Conservation (phyloP, 164 flowering plant genomes). For the Berberis thunbergii region DNA sequence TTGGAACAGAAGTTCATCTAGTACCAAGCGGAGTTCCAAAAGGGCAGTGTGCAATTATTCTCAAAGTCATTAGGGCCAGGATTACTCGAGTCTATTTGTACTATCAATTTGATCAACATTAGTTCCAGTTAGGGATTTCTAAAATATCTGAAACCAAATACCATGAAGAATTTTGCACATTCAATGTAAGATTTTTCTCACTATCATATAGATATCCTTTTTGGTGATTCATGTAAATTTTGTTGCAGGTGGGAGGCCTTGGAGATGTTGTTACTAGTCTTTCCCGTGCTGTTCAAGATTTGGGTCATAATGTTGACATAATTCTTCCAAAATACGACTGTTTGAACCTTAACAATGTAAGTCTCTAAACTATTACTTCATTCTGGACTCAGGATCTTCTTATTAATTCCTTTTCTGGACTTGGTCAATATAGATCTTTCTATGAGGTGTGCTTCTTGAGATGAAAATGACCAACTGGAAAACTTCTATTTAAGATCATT, state of each 20-base stretch:
- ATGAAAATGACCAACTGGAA: not conserved
- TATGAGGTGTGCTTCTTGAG: not conserved
- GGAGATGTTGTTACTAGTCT: constrained; percentile 99
- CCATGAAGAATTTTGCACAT: too few species aligned
- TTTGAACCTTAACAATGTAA: constrained; percentile 75
- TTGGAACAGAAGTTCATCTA: too few species aligned
- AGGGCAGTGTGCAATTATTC: too few species aligned
- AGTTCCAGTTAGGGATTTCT: too few species aligned
- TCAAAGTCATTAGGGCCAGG: too few species aligned
- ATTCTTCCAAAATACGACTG: constrained; percentile 98
- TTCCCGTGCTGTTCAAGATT: constrained; percentile 92
- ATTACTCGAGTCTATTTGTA: too few species aligned
- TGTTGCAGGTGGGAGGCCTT: constrained; percentile 91
- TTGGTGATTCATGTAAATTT: constrained; percentile 6
- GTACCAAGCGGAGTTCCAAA: too few species aligned
- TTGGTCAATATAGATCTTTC: not conserved
- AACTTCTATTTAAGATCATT: not conserved
- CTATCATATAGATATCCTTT: not conserved
- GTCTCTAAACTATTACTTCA: constrained; percentile 21
- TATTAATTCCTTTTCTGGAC: not conserved
- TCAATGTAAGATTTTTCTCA: not conserved
- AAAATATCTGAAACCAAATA: too few species aligned
- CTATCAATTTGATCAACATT: too few species aligned
- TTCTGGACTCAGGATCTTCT: not conserved
- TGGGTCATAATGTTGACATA: constrained; percentile 85